phyloP scores from a whole-genome alignment of 208 protist genomes.

The Jaenimonas drosophilae region DNA sequence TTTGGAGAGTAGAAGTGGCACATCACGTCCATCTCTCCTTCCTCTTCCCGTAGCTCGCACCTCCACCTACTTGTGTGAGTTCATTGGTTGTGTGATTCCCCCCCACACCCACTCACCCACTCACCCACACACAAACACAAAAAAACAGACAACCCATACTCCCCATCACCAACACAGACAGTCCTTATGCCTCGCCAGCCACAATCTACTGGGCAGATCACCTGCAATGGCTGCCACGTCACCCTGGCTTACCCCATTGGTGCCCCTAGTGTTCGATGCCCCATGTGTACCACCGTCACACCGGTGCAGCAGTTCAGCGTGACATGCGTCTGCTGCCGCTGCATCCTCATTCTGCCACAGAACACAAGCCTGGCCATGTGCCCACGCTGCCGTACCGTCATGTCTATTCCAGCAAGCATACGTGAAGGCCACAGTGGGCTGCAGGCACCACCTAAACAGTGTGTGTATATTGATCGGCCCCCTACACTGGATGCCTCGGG shows the following conservation, averaged over 20 bases:
- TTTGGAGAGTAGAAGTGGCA: too few relatives aligned
- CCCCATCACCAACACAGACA: too few relatives aligned
- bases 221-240: conserved; percentile 61
- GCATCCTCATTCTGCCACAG: conserved; percentile 72
- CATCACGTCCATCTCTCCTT: too few relatives aligned
- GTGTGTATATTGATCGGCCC: conserved; percentile 73
- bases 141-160: too few relatives aligned
- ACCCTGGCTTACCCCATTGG: conserved; percentile 80
- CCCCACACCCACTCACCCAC: too few relatives aligned
- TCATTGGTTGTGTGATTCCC: too few relatives aligned
- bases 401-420: conserved; percentile 79
- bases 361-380: conserved; percentile 84
- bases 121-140: too few relatives aligned
- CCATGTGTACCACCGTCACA: conserved; percentile 74
- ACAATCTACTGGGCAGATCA: conserved; percentile 71
- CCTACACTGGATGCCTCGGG: conserved; percentile 32
- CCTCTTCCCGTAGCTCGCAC: too few relatives aligned
- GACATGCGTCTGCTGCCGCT: conserved; percentile 70
- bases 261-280: conserved; percentile 71
- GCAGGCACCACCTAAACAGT: conserved; percentile 55
- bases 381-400: conserved; percentile 71
- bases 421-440: conserved; percentile 46
- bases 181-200: conserved; percentile 48
- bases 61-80: too few relatives aligned
- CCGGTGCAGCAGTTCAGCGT: conserved; percentile 76